These are phyloP conservation scores for Ceratocystis smalleyi DNA, from an alignment of 2,329 filamentous ascomycete species.

Conservation along the genomic window DNA sequence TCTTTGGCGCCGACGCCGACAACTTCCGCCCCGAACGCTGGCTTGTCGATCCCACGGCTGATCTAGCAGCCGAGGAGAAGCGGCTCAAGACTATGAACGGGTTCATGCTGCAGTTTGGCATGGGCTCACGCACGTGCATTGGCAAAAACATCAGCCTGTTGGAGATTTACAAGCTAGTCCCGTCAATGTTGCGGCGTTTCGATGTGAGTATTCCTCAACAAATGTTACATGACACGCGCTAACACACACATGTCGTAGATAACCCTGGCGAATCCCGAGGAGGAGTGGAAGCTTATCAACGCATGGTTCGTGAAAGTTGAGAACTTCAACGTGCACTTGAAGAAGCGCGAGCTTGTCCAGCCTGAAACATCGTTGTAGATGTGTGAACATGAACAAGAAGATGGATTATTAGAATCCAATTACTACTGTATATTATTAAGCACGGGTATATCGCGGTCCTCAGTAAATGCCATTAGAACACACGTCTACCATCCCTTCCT, in stretches of 20 bases:
- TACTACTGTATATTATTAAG: constrained; percentile 5
- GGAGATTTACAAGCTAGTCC: constrained; percentile 49
- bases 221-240: background rate
- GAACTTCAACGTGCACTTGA: constrained; percentile 36
- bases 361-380: background rate
- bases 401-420: background rate
- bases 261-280: constrained; percentile 27
- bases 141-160: constrained; percentile 50
- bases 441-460: constrained; percentile 7
- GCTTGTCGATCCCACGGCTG: constrained; percentile 30
- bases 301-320: constrained; percentile 49
- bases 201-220: constrained; percentile 30
- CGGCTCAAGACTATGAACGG: constrained; percentile 51
- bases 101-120: constrained; percentile 59
- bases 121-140: constrained; percentile 53
- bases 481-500: background rate
- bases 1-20: constrained; percentile 55
- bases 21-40: constrained; percentile 54
- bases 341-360: constrained; percentile 22
- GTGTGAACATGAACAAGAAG: background rate
- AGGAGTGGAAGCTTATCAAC: constrained; percentile 44
- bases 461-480: background rate
- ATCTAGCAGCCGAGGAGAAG: constrained; percentile 30
- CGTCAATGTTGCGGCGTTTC: constrained; percentile 46
- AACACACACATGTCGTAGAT: background rate